phyloP scores from a whole-genome alignment of 2,329 filamentous ascomycete species.

The Aspergillus felis region DNA sequence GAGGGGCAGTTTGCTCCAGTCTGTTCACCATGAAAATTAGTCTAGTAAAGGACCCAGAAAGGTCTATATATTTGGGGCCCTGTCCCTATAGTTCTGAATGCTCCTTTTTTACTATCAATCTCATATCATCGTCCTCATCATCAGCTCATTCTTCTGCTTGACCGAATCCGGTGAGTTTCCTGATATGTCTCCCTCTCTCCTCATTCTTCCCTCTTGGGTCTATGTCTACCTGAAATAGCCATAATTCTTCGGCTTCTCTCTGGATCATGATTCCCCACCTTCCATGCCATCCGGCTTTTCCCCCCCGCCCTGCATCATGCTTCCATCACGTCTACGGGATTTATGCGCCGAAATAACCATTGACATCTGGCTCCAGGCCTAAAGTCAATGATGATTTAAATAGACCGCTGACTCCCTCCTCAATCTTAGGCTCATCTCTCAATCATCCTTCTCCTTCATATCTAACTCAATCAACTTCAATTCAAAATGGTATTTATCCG shows the following conservation, averaged over 20 bases:
- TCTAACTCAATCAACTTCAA: slow-evolving; percentile 5
- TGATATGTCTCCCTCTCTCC: neutral
- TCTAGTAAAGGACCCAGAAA: neutral
- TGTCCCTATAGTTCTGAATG: slow-evolving; percentile 8
- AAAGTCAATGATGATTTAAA: neutral
- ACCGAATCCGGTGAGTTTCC: neutral
- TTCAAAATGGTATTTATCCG: slow-evolving; percentile 62
- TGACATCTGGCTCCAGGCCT: neutral
- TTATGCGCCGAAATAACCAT: neutral
- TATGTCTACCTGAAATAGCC: too few relatives aligned
- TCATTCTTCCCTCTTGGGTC: neutral
- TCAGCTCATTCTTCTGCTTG: neutral
- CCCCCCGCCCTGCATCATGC: neutral
- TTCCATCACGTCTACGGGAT: neutral
- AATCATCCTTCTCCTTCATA: neutral
- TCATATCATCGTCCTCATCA: slow-evolving; percentile 5
- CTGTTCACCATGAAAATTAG: neutral
- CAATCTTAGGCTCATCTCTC: neutral
- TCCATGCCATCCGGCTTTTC: neutral
- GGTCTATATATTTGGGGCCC: slow-evolving; percentile 17
- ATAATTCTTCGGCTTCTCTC: neutral
- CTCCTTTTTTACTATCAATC: neutral
- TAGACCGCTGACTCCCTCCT: slow-evolving; percentile 10
- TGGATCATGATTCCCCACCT: neutral
- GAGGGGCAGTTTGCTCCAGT: neutral